Percentiles rank a stretch among this genome's conserved stretches.
Evolutionary conservation across 495 filamentous ascomycete species (phyloP).

Genomic region (Tuber borchii): DNA sequence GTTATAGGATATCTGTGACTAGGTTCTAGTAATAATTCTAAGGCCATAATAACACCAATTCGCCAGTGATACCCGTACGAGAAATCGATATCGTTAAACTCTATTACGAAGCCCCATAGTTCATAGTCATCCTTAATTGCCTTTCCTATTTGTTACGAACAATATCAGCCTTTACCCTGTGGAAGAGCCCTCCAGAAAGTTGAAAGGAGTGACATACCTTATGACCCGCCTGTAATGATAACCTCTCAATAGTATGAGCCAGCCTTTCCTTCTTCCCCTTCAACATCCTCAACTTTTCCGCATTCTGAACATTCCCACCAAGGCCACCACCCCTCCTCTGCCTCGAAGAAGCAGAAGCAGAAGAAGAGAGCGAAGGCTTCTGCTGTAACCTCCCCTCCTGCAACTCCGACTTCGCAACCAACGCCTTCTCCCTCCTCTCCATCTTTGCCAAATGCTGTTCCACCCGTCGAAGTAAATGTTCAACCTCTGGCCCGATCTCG

Average conservation of each 20-base stretch:
- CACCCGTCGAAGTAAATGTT: constrained; percentile 57
- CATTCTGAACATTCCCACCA: constrained; percentile 49
- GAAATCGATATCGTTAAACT: neutral
- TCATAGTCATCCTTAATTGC: constrained; percentile 72
- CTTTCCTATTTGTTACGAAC: constrained; percentile 48
- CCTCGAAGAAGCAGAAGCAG: neutral
- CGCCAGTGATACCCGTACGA: neutral
- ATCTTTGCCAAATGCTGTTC: constrained; percentile 65
- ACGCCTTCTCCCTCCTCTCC: constrained; percentile 59
- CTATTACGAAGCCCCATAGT: constrained; percentile 46
- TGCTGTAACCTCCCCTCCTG: constrained; percentile 61
- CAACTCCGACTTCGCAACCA: constrained; percentile 65
- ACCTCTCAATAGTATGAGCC: constrained; percentile 66
- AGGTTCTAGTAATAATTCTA: neutral
- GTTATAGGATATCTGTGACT: neutral
- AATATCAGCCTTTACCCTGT: neutral
- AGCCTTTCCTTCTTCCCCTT: constrained; percentile 70
- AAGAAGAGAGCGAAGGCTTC: constrained; percentile 17
- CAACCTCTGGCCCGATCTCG: constrained; percentile 69
- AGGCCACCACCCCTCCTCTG: constrained; percentile 34
- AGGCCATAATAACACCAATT: neutral
- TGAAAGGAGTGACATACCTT: constrained; percentile 30
- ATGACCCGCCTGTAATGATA: constrained; percentile 55
- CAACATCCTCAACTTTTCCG: constrained; percentile 57
- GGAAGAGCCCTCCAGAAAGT: neutral